A percentile compares a stretch with the other conserved stretches of the same genome.
Conservation (phyloP, 2,329 filamentous ascomycete genomes). For the Scorias spongiosa region DNA sequence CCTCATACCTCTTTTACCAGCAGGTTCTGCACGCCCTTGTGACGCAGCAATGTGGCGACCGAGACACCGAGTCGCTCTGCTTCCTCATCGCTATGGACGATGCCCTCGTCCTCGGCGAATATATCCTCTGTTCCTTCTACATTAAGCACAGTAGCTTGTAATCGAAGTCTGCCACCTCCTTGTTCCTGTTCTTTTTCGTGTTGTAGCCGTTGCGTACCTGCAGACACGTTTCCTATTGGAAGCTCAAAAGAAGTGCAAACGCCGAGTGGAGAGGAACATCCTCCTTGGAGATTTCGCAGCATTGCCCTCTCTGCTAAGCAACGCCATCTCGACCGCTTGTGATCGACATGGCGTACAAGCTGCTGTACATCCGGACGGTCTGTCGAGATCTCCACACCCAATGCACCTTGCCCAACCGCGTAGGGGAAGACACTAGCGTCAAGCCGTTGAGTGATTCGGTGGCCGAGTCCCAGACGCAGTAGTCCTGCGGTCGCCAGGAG, state of each 20-base stretch:
- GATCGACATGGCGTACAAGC: slow-evolving; percentile 47
- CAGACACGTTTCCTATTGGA: no score
- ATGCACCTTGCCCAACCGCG: slow-evolving; percentile 78
- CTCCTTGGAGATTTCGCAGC: slow-evolving; percentile 75
- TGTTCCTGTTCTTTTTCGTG: no score
- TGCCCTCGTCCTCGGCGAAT: no score
- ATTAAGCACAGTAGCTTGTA: no score
- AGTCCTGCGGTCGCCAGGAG: slow-evolving; percentile 78
- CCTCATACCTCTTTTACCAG: no score
- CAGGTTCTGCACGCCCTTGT: no score
- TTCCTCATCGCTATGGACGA: no score
- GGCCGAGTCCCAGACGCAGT: slow-evolving; percentile 51
- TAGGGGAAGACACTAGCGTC: slow-evolving; percentile 55
- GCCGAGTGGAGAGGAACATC: slow-evolving; percentile 84
- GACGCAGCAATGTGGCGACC: no score
- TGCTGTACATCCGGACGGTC: slow-evolving; percentile 47
- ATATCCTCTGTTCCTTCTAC: no score
- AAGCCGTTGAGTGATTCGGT: slow-evolving; percentile 63
- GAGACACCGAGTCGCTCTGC: no score
- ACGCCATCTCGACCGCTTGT: slow-evolving; percentile 50
- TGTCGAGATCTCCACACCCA: slow-evolving; percentile 65
- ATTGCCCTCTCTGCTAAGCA: slow-evolving; percentile 65
- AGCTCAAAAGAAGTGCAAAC: slow-evolving; percentile 28
- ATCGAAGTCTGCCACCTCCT: no score
- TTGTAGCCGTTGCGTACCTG: no score